Base-by-base conservation (phyloP, 495 filamentous ascomycete genomes). In the Xylaria telfairii region DNA sequence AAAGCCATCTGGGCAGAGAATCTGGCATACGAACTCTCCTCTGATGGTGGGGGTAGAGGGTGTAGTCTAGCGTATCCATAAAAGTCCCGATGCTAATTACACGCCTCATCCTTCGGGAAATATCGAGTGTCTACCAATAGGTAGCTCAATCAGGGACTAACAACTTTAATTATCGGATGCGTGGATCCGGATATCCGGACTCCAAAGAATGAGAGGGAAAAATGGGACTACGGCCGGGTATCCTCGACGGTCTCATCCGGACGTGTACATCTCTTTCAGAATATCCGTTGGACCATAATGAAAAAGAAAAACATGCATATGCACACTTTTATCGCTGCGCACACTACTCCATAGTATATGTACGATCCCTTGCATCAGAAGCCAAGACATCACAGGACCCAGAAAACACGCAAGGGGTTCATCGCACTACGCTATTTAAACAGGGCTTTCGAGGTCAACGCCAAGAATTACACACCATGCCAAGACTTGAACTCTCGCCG, bases 351-450 rank as follows among this genome's bases (percentile, higher is more conserved):
- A 56, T 46, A 57, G 21, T 68, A 47, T 69, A 69, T 62, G 67
- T 69, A 62, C 67, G 42, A 69, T 69, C 67, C 67, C 67, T 61
- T 62, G 57, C 67, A 61, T 61, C 30, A 28, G 12, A 41, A 26
- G 56, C 67, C 44, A 62, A 60, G 66, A 32, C 39, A 51, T 65
- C 42, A 49, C 26, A 46, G 21, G 46, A 49, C 64, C 28, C 41
- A n/a, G n/a, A 53, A 37, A 51, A 9, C 15, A 39, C 51, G 59
- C 59, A 62, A 37, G 37, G 59, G 59, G n/a, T 37, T 62, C 37
- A 32, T 59, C n/a, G 54, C 7, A 19, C 54, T 42, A 15, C 19
- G 19, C 57, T 62, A 41, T 60, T 56, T 59, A 59, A 37, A 53
- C 24, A 59, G 54, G 28, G 32, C 28, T 15, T 54, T 32, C 32